These are phyloP conservation scores for Dendryphion nanum DNA, from an alignment of 2,329 filamentous ascomycete species.

Conservation along the genomic window DNA sequence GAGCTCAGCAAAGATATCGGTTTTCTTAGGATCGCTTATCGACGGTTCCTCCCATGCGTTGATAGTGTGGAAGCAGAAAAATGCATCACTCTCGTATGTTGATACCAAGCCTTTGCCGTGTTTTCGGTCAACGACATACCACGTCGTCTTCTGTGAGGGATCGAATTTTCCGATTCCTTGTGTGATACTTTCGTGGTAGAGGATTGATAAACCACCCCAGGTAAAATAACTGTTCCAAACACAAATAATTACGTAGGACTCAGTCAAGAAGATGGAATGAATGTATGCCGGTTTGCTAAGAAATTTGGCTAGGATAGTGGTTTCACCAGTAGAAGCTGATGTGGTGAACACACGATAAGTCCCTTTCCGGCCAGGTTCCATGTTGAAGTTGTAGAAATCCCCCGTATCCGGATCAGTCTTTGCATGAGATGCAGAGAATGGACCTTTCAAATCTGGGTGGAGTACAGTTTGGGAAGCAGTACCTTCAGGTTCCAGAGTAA, in stretches of 20 bases:
- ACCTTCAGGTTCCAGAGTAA: slow-evolving; percentile 71
- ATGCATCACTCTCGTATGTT: slow-evolving; percentile 64
- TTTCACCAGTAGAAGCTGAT: slow-evolving; percentile 61
- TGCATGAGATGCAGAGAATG: slow-evolving; percentile 68
- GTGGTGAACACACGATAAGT: slow-evolving; percentile 70
- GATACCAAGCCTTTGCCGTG: slow-evolving; percentile 64
- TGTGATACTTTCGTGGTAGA: slow-evolving; percentile 65
- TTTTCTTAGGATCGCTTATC: slow-evolving; percentile 30
- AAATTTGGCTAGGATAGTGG: slow-evolving; percentile 70
- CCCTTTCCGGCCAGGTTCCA: slow-evolving; percentile 57
- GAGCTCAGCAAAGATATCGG: slow-evolving; percentile 64
- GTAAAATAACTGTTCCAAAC: slow-evolving; percentile 66
- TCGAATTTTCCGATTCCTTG: slow-evolving; percentile 68
- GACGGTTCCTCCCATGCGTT: slow-evolving; percentile 70
- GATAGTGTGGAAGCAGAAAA: slow-evolving; percentile 77
- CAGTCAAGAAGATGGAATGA: slow-evolving; percentile 77
- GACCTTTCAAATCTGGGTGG: slow-evolving; percentile 67
- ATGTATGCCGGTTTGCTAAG: slow-evolving; percentile 64
- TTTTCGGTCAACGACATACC: slow-evolving; percentile 72
- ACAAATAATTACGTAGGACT: slow-evolving; percentile 70
- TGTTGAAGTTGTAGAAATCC: slow-evolving; percentile 79
- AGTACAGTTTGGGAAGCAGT: slow-evolving; percentile 59
- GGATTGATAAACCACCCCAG: slow-evolving; percentile 57
- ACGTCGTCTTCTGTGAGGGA: slow-evolving; percentile 55
- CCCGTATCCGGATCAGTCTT: slow-evolving; percentile 70